These are phyloP conservation scores for Volvox carteri DNA, from an alignment of 163 green algal species.

Conservation along the genomic window DNA sequence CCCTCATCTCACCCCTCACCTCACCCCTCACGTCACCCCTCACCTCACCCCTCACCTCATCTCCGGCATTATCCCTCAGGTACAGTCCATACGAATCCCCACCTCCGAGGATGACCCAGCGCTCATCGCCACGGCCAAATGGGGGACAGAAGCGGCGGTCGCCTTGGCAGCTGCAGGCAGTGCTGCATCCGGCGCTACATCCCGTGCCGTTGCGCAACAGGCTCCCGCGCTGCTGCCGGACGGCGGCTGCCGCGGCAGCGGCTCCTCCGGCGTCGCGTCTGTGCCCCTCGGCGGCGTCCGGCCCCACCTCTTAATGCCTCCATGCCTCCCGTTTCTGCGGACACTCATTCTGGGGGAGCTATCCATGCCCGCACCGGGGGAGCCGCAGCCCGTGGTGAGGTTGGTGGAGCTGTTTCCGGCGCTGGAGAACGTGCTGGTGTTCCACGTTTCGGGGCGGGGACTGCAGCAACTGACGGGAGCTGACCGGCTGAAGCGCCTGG, in stretches of 20 bases:
- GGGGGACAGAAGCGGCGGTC: not conserved
- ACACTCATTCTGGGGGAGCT: slow-evolving; percentile 49
- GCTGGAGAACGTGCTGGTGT: slow-evolving; percentile 28
- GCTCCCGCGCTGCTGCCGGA: too few species aligned
- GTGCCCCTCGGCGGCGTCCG: too few species aligned
- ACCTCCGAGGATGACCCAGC: not conserved
- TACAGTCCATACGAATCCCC: not conserved
- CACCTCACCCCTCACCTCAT: too few species aligned
- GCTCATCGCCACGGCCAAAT: not conserved
- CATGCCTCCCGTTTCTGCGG: not conserved
- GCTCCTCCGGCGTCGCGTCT: not conserved
- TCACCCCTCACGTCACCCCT: not conserved
- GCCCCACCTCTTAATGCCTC: not conserved
- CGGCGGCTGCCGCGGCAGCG: not conserved
- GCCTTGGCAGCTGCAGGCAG: not conserved
- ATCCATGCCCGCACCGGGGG: not conserved
- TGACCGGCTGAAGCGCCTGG: not conserved
- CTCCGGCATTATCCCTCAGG: too few species aligned
- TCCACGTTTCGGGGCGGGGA: not conserved
- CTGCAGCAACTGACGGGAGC: slow-evolving; percentile 12
- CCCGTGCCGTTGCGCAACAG: too few species aligned
- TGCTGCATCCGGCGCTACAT: not conserved
- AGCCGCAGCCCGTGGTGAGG: slow-evolving; percentile 6
- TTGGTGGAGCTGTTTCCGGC: slow-evolving; percentile 3
- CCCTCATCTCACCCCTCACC: not conserved